Evolutionary conservation across 257 asterid species (phyloP).

Genomic region (Nicotiana noctiflora): DNA sequence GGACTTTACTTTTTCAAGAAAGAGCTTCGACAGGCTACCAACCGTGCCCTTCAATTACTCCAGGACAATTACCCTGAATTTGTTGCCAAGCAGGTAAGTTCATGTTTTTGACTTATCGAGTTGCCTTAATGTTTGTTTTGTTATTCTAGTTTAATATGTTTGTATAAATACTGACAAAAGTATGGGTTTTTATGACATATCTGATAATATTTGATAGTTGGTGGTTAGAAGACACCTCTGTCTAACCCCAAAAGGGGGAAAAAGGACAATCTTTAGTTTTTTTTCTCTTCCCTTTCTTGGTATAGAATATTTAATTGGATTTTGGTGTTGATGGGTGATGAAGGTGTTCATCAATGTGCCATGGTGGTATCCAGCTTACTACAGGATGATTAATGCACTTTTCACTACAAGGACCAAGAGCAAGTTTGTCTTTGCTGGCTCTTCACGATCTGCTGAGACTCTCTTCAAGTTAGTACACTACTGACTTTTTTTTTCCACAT

Average conservation of each 20-base stretch:
- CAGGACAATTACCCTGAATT: slow-evolving; percentile 81
- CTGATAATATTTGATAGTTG: neutral
- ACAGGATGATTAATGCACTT: slow-evolving; percentile 71
- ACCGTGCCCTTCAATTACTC: slow-evolving; percentile 66
- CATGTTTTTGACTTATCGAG: neutral
- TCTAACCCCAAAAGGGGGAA: neutral
- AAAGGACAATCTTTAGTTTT: neutral
- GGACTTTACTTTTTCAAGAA: slow-evolving; percentile 53
- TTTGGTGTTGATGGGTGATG: slow-evolving; percentile 7
- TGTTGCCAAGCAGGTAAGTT: slow-evolving; percentile 66
- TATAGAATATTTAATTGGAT: neutral
- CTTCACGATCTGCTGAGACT: slow-evolving; percentile 62
- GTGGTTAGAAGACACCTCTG: neutral
- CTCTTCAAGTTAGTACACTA: slow-evolving; percentile 50
- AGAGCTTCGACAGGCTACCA: slow-evolving; percentile 62
- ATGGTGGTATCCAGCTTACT: slow-evolving; percentile 83
- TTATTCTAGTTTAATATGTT: neutral
- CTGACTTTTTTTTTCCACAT: no score
- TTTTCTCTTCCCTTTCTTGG: neutral
- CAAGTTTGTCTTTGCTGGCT: slow-evolving; percentile 80
- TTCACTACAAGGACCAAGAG: slow-evolving; percentile 76
- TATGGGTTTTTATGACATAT: neutral
- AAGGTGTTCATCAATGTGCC: slow-evolving; percentile 82
- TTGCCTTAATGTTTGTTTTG: no score
- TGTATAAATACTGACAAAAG: neutral